Base-by-base conservation (phyloP, 805 yeast species). In the Suhomyces tanzawaensis region DNA sequence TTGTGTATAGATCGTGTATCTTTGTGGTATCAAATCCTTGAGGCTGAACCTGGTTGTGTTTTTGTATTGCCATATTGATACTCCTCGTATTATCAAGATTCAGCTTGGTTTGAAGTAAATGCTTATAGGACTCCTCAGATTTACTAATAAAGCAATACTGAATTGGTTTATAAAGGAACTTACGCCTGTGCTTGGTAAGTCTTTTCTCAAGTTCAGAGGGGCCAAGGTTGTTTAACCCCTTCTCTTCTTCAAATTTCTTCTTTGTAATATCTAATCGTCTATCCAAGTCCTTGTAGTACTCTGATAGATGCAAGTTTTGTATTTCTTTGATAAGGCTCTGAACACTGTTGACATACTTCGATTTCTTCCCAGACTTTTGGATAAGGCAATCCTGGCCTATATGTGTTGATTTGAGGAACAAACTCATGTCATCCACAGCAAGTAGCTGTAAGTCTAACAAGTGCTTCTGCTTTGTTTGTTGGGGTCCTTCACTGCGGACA, bases 381-480 rank as follows among this genome's bases (percentile, higher is more conserved):
- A 45, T 34, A 3, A 43, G 13, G 1, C 17, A 15, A 6, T 36
- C 34, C 4, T 38, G 35, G 22, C 39, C 40, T 1, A 52, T 29
- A 26, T 40, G 39, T 4, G 55, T 46, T 2, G 46, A 34, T 17
- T 47, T 46, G 3, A 51, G 16, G 17, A 48, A 42, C 19, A 43
- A 32, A 26, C 51, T 57, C 14, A 48, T 30, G 8, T 54, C 57
- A 39, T 60, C 65, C 1, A 58, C 54, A 0, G 53, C 56, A 8
- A 59, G 7, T n/a, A 49, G 40, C 24, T 42, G 40, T 12, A 50
- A 37, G 13, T 45, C 40, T 7, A 28, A 22, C 14, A 54, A 36
- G 28, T 38, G 28, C 17, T 19, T 29, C 18, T 30, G 15, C 25
- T 11, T 11, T 22, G 25, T 15, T 34, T 6, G 17, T 23, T 19